phyloP scores from a whole-genome alignment of 208 protist species.

The Acanthamoeba sp. region DNA sequence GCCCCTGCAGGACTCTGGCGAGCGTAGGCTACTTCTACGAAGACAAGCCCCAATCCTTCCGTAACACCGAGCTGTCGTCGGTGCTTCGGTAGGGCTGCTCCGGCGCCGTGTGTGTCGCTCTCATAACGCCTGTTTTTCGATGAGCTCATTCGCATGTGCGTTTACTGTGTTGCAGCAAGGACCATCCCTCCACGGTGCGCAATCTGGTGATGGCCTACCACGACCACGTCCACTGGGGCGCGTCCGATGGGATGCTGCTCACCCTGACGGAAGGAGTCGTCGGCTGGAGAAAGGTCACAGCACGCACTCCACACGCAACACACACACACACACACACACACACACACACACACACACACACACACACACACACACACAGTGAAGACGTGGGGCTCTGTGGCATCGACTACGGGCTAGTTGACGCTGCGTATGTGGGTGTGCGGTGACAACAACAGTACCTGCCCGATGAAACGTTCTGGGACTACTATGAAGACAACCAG shows the following conservation, averaged over 20 bases:
- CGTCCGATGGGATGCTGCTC: slow-evolving; percentile 53
- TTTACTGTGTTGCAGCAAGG: background rate
- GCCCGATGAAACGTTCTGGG: slow-evolving; percentile 44
- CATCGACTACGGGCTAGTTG: too few species aligned
- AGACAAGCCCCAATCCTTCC: background rate
- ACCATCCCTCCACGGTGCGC: slow-evolving; percentile 31
- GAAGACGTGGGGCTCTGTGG: too few species aligned
- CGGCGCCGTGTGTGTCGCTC: background rate
- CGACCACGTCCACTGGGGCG: slow-evolving; percentile 63
- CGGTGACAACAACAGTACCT: background rate
- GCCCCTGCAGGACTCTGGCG: background rate
- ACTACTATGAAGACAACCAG: slow-evolving; percentile 62
- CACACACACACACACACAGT: too few species aligned
- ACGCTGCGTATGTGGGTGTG: background rate
- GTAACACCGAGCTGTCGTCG: slow-evolving; percentile 24
- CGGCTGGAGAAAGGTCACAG: slow-evolving; percentile 25
- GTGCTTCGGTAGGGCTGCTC: slow-evolving; percentile 42
- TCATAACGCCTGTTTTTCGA: background rate
- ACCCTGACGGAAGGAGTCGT: background rate
- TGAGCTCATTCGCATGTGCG: background rate
- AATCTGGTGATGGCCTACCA: slow-evolving; percentile 50
- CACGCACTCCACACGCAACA: too few species aligned
- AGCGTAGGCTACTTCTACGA: slow-evolving; percentile 60
- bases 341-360: too few species aligned
- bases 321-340: too few species aligned